Evolutionary conservation across 306 rosid genomes (phyloP), one percentile per base, ranked within the genome.

Genomic region (Vachellia collinsii): DNA sequence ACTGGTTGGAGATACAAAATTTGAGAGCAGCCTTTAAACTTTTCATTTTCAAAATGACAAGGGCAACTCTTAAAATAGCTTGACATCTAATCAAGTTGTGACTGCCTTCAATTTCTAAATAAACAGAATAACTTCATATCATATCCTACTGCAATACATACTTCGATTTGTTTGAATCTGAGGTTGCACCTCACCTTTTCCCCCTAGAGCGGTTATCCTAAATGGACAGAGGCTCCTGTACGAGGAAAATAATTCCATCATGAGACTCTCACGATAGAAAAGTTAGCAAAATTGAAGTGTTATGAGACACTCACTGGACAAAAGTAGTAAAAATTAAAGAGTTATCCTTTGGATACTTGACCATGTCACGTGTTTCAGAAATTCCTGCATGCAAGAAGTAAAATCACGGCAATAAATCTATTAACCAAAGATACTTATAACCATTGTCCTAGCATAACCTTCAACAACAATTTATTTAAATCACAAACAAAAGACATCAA

Each of bases 371-470:
- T 23, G 37, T 23, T 59, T 59, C 59, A 63, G 66, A 39, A 34
- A 56, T 77, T 41, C 62, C 70, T 25, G 78, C 63, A 8, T 5
- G 34, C 34, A 20, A 56, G 34, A 56, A 56, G 29, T 56, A 56
- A 62, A 53, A 48, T 7, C 25, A 42, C 19, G 3, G 54, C 38
- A 70, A 12, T 42, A 42, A 20, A 20, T 70, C 75, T 46, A 23
- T 6, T 46, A 46, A 23, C 41, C 39, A 70, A 8, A 29, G 34
- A 29, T 29, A 29, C 34, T 29, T 29, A 53, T 20, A 34, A 29
- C 74, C 54, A 62, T 64, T 75, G 77, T 38, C 63, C 42, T n/a
- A 70, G 29, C 61, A 79, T n/a, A 62, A 72, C 77, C 72, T 25
- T 47, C 37, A 65, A 66, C 75, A 70, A 16, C 44, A 8, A 29